Evolutionary conservation across 305 asterid genomes (phyloP).

Genomic region (Fraxinus nigra): DNA sequence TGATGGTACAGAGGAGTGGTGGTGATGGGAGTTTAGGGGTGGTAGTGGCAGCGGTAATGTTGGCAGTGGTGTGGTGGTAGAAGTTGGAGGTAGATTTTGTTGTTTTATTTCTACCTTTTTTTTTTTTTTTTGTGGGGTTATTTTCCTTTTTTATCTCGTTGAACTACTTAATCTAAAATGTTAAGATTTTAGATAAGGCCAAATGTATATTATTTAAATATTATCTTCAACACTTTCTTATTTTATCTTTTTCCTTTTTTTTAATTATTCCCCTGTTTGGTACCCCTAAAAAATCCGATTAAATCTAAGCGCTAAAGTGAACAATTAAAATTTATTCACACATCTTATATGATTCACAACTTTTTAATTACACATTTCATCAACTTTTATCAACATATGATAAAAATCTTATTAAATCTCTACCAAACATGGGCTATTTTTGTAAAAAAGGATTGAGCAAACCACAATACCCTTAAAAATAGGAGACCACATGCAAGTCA

Average conservation of each 20-base stretch:
- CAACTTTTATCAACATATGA: too few species aligned
- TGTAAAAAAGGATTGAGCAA: background rate
- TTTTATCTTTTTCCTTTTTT: too few species aligned
- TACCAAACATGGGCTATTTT: background rate
- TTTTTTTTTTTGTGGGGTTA: background rate
- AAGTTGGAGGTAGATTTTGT: background rate
- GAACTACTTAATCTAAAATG: background rate
- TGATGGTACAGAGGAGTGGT: background rate
- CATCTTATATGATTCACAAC: too few species aligned
- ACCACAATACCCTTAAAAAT: background rate
- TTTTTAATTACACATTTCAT: too few species aligned
- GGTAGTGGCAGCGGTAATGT: background rate
- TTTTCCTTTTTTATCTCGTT: background rate
- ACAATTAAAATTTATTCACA: too few species aligned
- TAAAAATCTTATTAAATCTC: too few species aligned
- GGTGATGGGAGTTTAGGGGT: background rate
- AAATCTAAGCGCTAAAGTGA: too few species aligned
- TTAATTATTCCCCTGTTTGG: too few species aligned
- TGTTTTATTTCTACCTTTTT: background rate
- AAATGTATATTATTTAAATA: too few species aligned
- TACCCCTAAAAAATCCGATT: too few species aligned
- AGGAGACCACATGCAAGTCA: background rate
- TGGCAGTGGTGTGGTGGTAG: background rate
- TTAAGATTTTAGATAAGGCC: background rate
- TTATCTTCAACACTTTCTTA: background rate